Evolutionary conservation across 331 rosid genomes (phyloP).

Genomic region (Acacia pycnantha): DNA sequence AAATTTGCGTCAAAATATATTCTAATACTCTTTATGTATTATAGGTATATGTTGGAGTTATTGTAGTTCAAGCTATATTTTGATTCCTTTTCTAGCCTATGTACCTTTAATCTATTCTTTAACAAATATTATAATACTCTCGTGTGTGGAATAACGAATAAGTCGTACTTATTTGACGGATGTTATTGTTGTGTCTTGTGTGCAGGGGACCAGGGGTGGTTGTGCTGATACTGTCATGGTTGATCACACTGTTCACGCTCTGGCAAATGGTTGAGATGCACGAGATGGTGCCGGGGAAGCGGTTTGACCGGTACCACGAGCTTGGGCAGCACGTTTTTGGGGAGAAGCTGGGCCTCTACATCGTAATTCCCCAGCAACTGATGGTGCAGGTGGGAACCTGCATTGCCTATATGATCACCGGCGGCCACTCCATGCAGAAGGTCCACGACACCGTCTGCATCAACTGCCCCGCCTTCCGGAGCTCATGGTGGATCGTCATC

Average conservation of each 20-base stretch:
- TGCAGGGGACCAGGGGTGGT: slow-evolving; percentile 65
- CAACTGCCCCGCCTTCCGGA: slow-evolving; percentile 30
- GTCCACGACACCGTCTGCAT: slow-evolving; percentile 42
- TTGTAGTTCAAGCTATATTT: too few relatives aligned
- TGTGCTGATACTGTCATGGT: slow-evolving; percentile 56
- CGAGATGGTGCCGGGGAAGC: slow-evolving; percentile 35
- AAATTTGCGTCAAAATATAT: too few relatives aligned
- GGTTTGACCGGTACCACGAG: slow-evolving; percentile 41
- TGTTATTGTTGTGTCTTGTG: too few relatives aligned
- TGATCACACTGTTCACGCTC: slow-evolving; percentile 63
- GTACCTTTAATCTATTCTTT: too few relatives aligned
- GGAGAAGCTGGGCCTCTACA: slow-evolving; percentile 31
- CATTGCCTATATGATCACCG: slow-evolving; percentile 36
- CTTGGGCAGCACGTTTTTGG: slow-evolving; percentile 48
- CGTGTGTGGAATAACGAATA: too few relatives aligned
- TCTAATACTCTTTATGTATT: too few relatives aligned
- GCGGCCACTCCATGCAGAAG: slow-evolving; percentile 35
- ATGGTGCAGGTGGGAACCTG: slow-evolving; percentile 39
- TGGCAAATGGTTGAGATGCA: slow-evolving; percentile 87
- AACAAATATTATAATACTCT: too few relatives aligned
- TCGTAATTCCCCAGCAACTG: slow-evolving; percentile 39
- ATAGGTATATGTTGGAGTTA: too few relatives aligned
- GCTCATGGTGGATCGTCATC: slow-evolving; percentile 54
- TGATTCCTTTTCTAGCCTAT: too few relatives aligned
- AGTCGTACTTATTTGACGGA: too few relatives aligned